A percentile compares a stretch with the other conserved stretches of the same genome.
Conservation (phyloP, 1,139 yeast genomes). For the Geotrichum australiense region DNA sequence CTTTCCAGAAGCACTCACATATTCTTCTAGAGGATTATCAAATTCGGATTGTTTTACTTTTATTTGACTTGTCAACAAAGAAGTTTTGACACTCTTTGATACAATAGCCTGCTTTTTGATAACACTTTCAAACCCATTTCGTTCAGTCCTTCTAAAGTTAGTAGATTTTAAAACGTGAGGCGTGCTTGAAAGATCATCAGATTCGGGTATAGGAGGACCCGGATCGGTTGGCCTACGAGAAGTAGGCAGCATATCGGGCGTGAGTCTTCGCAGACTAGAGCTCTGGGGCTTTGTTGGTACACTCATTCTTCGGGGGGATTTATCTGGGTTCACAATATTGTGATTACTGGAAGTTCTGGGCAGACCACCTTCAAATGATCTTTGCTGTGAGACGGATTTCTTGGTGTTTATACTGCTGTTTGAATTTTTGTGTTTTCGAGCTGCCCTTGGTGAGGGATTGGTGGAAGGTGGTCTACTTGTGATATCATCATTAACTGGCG, state of each 20-base stretch:
- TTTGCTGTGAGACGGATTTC: conserved; percentile 7
- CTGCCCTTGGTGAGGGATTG: conserved; percentile 22
- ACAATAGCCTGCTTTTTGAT: conserved; percentile 12
- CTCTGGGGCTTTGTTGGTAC: conserved; percentile 9
- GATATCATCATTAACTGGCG: conserved; percentile 19
- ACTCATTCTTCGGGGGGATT: conserved; percentile 14
- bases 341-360: not conserved
- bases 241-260: conserved; percentile 5
- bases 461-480: conserved; percentile 21
- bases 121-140: not conserved
- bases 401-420: conserved; percentile 8
- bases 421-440: conserved; percentile 12
- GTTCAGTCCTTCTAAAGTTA: conserved; percentile 1
- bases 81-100: conserved; percentile 8
- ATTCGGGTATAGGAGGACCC: conserved; percentile 5
- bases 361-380: conserved; percentile 11
- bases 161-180: not conserved
- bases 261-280: conserved; percentile 1
- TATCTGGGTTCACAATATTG: not conserved
- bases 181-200: not conserved
- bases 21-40: conserved; percentile 39
- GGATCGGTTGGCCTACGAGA: conserved; percentile 11
- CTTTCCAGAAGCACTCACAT: conserved; percentile 37
- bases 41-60: conserved; percentile 28
- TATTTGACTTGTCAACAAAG: conserved; percentile 29